Base-by-base conservation (phyloP, 345 rosid species). In the Turritis glabra region DNA sequence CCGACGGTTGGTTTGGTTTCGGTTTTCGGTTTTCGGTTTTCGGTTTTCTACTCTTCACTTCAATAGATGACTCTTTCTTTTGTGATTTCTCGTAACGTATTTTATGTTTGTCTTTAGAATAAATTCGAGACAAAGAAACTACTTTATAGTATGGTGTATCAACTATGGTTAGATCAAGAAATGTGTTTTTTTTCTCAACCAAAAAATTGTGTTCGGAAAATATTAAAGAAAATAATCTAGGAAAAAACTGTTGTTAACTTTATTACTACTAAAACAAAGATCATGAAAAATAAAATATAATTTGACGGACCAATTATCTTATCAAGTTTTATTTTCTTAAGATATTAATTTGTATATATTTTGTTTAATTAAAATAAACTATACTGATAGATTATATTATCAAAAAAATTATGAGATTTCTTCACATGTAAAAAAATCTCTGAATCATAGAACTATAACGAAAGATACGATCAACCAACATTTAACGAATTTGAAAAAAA, bases 1-100 rank as follows among this genome's bases (percentile, higher is more conserved):
- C 58, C 51, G 10, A 32, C 19, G 18, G 17, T 37, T 74, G 59
- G 52, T 50, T 75, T 75, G 41, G 59, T 40, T 56, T 37, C 69
- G 26, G 35, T 15, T 29, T 37, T 67, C 3, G n/a, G n/a, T n/a
- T n/a, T n/a, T n/a, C n/a, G n/a, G n/a, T n/a, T 40, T 56, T 37
- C 69, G 26, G 35, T 15, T 29, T 37, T 67, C 3, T 67, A 17
- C 18, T 59, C 26, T 7, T 47, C 58, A 8, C 21, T 48, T 14
- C 4, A 25, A 0, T 25, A 41, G 17, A 22, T n/a, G n/a, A n/a
- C n/a, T n/a, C n/a, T n/a, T n/a, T n/a, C 72, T 17, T 51, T 61
- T 60, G 12, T 19, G 23, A 21, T 50, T 26, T 60, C 69, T 51
- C 29, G 46, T 41, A 13, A 51, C 55, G 44, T 58, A 7, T 38